Percentiles rank a stretch among this genome's conserved stretches.
These are phyloP conservation scores for Lactarius akahatsu DNA, from an alignment of 768 basidiomycete species.

Conservation along the genomic window DNA sequence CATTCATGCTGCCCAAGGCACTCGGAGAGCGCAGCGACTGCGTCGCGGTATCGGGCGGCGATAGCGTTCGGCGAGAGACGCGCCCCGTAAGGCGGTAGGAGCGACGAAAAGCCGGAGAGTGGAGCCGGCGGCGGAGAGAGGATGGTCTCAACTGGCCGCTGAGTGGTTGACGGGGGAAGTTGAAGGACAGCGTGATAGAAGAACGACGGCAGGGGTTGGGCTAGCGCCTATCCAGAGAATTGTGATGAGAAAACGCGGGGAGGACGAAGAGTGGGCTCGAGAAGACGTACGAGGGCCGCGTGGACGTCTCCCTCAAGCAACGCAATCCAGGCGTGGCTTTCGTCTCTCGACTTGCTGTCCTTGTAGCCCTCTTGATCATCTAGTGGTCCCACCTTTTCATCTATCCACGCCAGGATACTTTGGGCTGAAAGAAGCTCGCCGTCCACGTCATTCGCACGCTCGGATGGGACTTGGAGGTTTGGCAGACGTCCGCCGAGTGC, in stretches of 20 bases:
- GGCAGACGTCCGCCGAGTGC: conserved; percentile 68
- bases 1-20: conserved; percentile 75
- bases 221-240: conserved; percentile 43
- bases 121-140: conserved; percentile 68
- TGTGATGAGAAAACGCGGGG: conserved; percentile 18
- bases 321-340: conserved; percentile 80
- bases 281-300: conserved; percentile 58
- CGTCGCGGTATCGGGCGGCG: conserved; percentile 63
- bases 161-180: conserved; percentile 37
- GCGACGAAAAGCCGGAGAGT: conserved; percentile 62
- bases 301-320: conserved; percentile 76
- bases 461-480: conserved; percentile 58
- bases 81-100: conserved; percentile 59
- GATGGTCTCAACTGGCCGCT: conserved; percentile 45
- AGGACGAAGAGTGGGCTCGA: conserved; percentile 2
- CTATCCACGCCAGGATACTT: conserved; percentile 74
- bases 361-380: conserved; percentile 65
- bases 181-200: conserved; percentile 43
- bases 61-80: conserved; percentile 53
- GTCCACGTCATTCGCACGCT: conserved; percentile 35
- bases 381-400: conserved; percentile 45
- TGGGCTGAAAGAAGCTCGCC: conserved; percentile 61
- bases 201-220: conserved; percentile 47
- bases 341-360: conserved; percentile 58
- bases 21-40: conserved; percentile 69